Evolutionary conservation across 75 land plant species (phyloP).

Genomic region (Cryptomeria japonica): DNA sequence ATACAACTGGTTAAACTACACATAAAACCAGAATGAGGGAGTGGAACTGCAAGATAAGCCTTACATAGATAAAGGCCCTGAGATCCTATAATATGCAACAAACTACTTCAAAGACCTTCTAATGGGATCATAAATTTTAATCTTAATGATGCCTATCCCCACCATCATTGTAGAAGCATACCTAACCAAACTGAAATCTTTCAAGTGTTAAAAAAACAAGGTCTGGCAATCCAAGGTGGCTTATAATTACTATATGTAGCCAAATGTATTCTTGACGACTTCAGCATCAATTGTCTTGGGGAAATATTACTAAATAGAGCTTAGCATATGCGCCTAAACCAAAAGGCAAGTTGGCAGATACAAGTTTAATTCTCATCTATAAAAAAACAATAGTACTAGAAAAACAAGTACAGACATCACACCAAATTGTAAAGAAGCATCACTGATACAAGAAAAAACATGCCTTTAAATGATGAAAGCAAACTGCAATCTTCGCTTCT

Average conservation of each 20-base stretch:
- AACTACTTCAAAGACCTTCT: no score
- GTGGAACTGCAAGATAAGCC: no score
- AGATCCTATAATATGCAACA: no score
- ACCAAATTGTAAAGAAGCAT: background rate
- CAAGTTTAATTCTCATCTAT: background rate
- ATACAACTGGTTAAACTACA: no score
- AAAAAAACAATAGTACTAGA: background rate
- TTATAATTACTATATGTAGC: background rate
- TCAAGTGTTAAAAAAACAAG: background rate
- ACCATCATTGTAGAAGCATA: background rate
- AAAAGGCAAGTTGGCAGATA: background rate
- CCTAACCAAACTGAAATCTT: background rate
- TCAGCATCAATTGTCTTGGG: background rate
- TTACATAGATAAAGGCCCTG: no score
- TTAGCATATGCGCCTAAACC: background rate
- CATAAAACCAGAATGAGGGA: no score
- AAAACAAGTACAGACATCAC: background rate
- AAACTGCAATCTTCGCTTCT: conserved; percentile 56
- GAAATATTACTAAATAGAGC: background rate
- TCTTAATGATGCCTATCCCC: background rate
- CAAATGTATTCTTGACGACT: background rate
- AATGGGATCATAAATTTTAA: background rate
- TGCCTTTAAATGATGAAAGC: conserved; percentile 29
- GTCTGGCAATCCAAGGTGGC: background rate
- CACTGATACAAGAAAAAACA: background rate